These are phyloP conservation scores for Calonectria pauciramosa DNA, from an alignment of 2,329 filamentous ascomycete genomes.

Conservation along the genomic window DNA sequence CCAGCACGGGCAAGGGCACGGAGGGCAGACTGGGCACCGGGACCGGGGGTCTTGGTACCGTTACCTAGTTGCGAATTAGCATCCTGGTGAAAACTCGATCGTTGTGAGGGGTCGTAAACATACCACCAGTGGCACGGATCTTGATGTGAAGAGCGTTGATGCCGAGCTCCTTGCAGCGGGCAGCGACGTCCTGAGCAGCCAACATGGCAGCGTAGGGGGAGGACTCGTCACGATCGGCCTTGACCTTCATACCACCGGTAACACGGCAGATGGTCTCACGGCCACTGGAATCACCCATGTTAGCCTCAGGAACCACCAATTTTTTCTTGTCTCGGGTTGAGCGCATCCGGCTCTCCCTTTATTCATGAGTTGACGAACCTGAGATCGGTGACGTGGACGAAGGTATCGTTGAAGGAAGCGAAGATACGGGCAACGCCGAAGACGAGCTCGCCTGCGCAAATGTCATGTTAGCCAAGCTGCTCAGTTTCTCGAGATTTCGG, in stretches of 20 bases:
- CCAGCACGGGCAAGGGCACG: conserved; percentile 98
- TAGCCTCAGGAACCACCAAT: conserved; percentile 44
- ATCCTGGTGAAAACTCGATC: background rate
- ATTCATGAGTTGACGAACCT: conserved; percentile 69
- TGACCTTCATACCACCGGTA: conserved; percentile 99
- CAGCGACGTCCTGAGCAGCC: conserved; percentile 97
- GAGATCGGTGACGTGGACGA: conserved; percentile 99
- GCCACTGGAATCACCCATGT: conserved; percentile 80
- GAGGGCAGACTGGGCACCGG: conserved; percentile 98
- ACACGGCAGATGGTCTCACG: conserved; percentile 99
- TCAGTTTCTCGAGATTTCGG: conserved; percentile 14
- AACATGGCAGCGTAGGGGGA: conserved; percentile 99
- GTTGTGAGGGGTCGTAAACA: conserved; percentile 49
- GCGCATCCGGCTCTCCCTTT: conserved; percentile 22
- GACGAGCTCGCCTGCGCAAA: conserved; percentile 85
- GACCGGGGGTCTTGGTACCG: conserved; percentile 99
- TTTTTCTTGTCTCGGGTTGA: conserved; percentile 5
- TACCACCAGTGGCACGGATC: conserved; percentile 99
- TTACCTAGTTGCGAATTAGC: conserved; percentile 72
- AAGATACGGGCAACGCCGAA: conserved; percentile 98
- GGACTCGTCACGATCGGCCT: conserved; percentile 99
- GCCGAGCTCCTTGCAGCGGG: conserved; percentile 81
- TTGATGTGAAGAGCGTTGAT: conserved; percentile 99
- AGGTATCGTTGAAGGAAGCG: conserved; percentile 93
- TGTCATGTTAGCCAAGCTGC: conserved; percentile 30